Base-by-base conservation (phyloP, 495 filamentous ascomycete species). In the Penicillium salamii region DNA sequence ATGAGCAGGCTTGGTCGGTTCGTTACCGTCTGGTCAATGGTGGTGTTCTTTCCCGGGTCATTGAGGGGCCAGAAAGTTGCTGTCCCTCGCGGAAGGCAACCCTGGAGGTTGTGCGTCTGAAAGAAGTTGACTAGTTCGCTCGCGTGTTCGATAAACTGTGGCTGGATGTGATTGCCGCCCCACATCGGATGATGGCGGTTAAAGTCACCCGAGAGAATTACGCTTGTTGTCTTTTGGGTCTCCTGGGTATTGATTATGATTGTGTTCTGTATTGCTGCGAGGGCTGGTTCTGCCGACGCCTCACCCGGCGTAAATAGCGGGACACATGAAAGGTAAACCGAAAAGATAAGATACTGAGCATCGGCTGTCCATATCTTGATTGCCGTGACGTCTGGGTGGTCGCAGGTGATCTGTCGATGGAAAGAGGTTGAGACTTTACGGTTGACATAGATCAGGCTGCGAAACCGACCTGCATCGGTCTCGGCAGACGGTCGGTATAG, bases 401-500 rank as follows among this genome's bases (percentile, higher is more conserved):
- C 46, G 51, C 53, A 67, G 0, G 33, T 1, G 8, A 65, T 41
- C 38, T 63, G 47, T 14, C 45, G 53, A 15, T 67, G 47, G 5
- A 49, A 67, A 5, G 53, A 46, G 7, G 55, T 67, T 32, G 49
- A 63, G 26, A 63, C 28, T 32, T 50, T 53, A n/a, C 38, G 46
- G 17, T 60, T 65, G 2, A 65, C 44, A 28, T 65, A 63, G 32
- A 68, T 24, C 1, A 64, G 54, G 42, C 63, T 67, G 24, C 58
- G 52, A 19, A 38, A 52, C n/a, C 54, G 48, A 23, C 7, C 18
- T 4, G 48, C 12, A 32, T 37, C 57, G 45, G 1, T 33, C 51
- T 35, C 4, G 0, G 33, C 32, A 17, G 56, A 58, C 13, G 59
- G 55, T n/a, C 33, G 52, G 20, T 67, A 67, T 12, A 67, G 57